Evolutionary conservation across 306 rosid genomes (phyloP).

Genomic region (Cotoneaster glaucophyllus): DNA sequence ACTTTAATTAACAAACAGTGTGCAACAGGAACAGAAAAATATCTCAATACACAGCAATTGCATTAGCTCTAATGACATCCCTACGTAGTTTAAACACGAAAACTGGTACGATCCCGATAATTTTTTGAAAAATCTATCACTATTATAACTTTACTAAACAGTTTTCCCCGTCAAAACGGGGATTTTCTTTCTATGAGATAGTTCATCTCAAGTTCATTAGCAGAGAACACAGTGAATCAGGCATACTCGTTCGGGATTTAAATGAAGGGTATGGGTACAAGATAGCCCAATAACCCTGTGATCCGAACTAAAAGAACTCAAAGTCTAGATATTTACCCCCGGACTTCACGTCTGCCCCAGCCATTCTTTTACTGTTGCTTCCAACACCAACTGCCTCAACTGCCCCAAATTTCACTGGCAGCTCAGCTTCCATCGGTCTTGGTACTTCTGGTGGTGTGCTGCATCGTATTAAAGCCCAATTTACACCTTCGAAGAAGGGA

Average conservation of each 20-base stretch:
- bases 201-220: constrained; percentile 24
- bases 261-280: constrained; percentile 29
- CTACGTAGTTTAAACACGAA: background rate
- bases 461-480: constrained; percentile 92
- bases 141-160: background rate
- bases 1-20: background rate
- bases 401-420: constrained; percentile 50
- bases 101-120: background rate
- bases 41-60: background rate
- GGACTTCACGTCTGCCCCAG: constrained; percentile 55
- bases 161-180: constrained; percentile 29
- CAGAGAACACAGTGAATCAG: constrained; percentile 27
- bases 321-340: constrained; percentile 95
- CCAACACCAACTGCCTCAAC: constrained; percentile 42
- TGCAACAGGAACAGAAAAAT: background rate
- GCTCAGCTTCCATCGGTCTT: constrained; percentile 61
- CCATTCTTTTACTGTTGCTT: constrained; percentile 71
- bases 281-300: constrained; percentile 23
- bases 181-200: constrained; percentile 14
- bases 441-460: constrained; percentile 95
- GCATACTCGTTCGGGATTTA: constrained; percentile 26
- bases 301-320: constrained; percentile 76
- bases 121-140: background rate
- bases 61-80: background rate
- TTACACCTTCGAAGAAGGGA: constrained; percentile 87